Conservation (phyloP, 441 rosid species). For the Gossypium davidsonii region DNA sequence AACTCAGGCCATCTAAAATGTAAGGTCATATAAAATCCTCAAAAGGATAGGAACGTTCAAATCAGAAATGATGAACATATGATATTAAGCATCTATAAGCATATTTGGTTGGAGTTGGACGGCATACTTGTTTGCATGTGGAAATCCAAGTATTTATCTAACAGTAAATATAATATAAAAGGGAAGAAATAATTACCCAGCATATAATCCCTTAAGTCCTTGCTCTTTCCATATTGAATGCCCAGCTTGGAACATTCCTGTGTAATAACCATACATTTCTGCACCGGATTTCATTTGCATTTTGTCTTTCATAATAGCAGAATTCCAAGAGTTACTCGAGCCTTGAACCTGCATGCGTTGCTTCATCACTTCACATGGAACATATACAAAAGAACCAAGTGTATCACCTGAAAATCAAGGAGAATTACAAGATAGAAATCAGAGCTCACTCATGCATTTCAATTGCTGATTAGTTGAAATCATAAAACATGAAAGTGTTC, state of each 20-base stretch:
- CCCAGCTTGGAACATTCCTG: constrained; percentile 86
- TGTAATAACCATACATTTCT: constrained; percentile 66
- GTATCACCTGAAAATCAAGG: constrained; percentile 69
- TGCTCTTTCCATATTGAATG: constrained; percentile 78
- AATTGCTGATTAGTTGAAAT: background rate
- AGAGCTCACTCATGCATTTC: background rate
- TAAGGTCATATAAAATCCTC: background rate
- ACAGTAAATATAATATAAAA: background rate
- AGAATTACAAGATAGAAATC: constrained; percentile 24
- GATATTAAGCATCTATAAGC: background rate
- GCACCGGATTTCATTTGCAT: constrained; percentile 36
- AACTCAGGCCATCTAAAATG: background rate
- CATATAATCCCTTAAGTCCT: constrained; percentile 74
- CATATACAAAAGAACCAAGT: constrained; percentile 81
- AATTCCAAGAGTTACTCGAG: constrained; percentile 63
- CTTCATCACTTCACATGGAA: constrained; percentile 95
- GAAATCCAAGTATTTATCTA: background rate
- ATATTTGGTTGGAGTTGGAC: background rate
- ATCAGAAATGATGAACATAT: background rate
- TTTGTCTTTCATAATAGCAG: constrained; percentile 37
- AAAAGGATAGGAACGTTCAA: background rate
- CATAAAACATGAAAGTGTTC: background rate
- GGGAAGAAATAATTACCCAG: constrained; percentile 49
- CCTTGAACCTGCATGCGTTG: constrained; percentile 98
- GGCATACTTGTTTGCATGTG: background rate